Conservation (phyloP, 139 green algal genomes). For the Chlamydomonas applanata region DNA sequence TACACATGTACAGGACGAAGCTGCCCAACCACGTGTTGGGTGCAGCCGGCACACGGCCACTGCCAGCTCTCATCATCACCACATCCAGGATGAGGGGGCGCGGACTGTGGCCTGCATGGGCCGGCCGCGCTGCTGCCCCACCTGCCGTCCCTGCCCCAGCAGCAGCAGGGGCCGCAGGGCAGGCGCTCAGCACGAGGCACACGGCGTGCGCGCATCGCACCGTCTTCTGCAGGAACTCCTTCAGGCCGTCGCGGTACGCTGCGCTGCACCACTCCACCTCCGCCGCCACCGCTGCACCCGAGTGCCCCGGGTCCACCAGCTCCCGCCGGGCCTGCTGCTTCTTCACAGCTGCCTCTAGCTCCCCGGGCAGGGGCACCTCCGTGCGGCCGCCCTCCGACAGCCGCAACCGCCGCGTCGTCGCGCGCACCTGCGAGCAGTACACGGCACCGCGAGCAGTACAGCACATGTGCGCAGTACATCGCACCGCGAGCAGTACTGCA, state of each 20-base stretch:
- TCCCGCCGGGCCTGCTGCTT: slow-evolving; percentile 20
- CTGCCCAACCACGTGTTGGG: too few relatives aligned
- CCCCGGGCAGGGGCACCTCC: slow-evolving; percentile 53
- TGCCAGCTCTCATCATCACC: too few relatives aligned
- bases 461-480: too few relatives aligned
- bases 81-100: too few relatives aligned
- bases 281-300: background rate
- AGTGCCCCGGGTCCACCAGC: slow-evolving; percentile 6
- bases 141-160: too few relatives aligned
- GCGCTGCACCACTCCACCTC: slow-evolving; percentile 40
- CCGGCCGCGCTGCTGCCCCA: too few relatives aligned
- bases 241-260: slow-evolving; percentile 44
- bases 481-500: too few relatives aligned
- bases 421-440: slow-evolving; percentile 14
- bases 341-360: slow-evolving; percentile 42
- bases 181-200: too few relatives aligned
- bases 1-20: too few relatives aligned
- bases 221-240: slow-evolving; percentile 51
- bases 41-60: too few relatives aligned
- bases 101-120: too few relatives aligned
- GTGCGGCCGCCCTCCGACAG: slow-evolving; percentile 13
- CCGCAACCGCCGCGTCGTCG: slow-evolving; percentile 23
- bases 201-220: slow-evolving; percentile 28
- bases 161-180: too few relatives aligned
- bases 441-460: background rate